Conservation (phyloP, 768 basidiomycete species). For the Cubamyces lactineus region DNA sequence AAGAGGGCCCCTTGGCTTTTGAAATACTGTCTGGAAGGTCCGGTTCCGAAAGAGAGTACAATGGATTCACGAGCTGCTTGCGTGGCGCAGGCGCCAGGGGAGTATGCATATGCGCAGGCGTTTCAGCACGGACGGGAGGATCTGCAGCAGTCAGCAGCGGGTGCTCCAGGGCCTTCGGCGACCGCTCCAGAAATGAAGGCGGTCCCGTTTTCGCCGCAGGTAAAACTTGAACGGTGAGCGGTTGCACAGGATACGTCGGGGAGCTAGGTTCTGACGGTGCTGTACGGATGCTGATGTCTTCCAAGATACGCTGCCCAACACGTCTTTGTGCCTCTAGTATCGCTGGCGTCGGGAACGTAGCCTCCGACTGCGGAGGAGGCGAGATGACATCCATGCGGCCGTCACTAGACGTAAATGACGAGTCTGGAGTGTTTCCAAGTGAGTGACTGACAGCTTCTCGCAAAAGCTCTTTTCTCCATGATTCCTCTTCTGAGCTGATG, state of each 20-base stretch:
- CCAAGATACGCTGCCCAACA: constrained; percentile 23
- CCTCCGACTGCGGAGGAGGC: constrained; percentile 22
- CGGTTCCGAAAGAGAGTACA: constrained; percentile 63
- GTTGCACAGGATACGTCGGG: constrained; percentile 7
- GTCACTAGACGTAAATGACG: constrained; percentile 43
- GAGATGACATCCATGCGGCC: constrained; percentile 18
- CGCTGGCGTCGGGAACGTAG: constrained; percentile 11
- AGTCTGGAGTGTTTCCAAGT: constrained; percentile 54
- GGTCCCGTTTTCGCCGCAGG: not conserved
- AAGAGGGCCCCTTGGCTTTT: constrained; percentile 13
- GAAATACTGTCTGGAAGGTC: constrained; percentile 41
- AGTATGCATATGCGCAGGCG: constrained; percentile 58
- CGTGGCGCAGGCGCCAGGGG: constrained; percentile 72
- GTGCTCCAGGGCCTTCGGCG: constrained; percentile 7
- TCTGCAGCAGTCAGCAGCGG: constrained; percentile 23
- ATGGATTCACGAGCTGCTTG: constrained; percentile 48
- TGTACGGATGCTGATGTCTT: constrained; percentile 8
- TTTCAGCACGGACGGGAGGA: constrained; percentile 62
- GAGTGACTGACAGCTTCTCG: constrained; percentile 81
- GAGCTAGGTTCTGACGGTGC: not conserved
- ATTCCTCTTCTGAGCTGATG: constrained; percentile 57
- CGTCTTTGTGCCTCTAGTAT: not conserved
- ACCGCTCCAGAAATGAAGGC: constrained; percentile 4
- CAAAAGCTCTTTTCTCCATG: constrained; percentile 78
- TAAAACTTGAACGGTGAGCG: not conserved